phyloP scores from a whole-genome alignment of 331 rosid species.

The Dryas integrifolia region DNA sequence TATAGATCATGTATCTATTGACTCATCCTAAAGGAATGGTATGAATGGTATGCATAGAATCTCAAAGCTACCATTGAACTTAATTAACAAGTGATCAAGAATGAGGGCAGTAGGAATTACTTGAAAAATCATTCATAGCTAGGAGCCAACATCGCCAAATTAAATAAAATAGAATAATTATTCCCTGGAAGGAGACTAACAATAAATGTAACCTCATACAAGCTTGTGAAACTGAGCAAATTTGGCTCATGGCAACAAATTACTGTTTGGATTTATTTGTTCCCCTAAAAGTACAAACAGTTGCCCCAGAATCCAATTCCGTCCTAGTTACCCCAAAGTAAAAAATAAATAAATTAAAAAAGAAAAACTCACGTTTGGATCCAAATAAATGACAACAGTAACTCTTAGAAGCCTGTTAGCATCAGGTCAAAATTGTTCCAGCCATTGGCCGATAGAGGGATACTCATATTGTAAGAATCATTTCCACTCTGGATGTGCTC shows the following conservation, averaged over 20 bases:
- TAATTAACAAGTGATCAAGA: no score
- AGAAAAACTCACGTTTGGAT: background rate
- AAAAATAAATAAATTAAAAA: background rate
- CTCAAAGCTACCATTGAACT: no score
- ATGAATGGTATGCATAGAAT: background rate
- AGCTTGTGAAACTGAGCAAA: background rate
- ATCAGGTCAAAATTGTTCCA: slow-evolving; percentile 22
- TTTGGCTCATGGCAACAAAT: background rate
- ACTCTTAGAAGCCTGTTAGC: slow-evolving; percentile 17
- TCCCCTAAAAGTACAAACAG: background rate
- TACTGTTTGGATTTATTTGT: slow-evolving; percentile 5
- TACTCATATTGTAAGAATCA: background rate
- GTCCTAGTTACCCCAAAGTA: background rate
- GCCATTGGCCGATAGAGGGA: slow-evolving; percentile 13
- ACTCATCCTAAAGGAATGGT: background rate
- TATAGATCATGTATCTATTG: no score
- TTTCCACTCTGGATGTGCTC: slow-evolving; percentile 6
- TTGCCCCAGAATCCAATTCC: background rate
- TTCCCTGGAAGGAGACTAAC: background rate
- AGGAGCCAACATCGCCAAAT: background rate
- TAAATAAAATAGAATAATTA: background rate
- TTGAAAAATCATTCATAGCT: background rate
- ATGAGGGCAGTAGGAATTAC: no score
- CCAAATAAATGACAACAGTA: slow-evolving; percentile 8
- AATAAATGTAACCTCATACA: slow-evolving; percentile 1